phyloP scores from a whole-genome alignment of 179 eudicot species.

The Dionaea muscipula region DNA sequence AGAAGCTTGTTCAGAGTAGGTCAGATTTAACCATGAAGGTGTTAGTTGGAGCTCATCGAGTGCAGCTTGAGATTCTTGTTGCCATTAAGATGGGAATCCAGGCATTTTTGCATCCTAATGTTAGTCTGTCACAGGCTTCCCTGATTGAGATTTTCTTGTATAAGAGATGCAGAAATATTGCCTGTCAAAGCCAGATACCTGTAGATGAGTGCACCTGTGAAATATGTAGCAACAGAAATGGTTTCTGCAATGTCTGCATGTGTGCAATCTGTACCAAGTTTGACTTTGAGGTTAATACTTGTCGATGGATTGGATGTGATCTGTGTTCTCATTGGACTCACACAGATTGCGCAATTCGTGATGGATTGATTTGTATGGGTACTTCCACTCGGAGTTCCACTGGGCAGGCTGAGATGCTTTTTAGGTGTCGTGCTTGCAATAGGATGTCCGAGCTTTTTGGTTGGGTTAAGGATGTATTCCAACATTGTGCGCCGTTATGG shows the following conservation, averaged over 20 bases:
- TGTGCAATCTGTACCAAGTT: conserved; percentile 81
- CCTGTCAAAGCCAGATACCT: conserved; percentile 76
- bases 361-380: conserved; percentile 78
- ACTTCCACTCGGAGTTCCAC: conserved; percentile 44
- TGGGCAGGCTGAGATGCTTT: conserved; percentile 69
- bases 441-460: conserved; percentile 82
- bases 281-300: conserved; percentile 93
- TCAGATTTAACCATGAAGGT: conserved; percentile 53
- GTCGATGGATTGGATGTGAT: conserved; percentile 97
- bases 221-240: conserved; percentile 57
- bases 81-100: conserved; percentile 84
- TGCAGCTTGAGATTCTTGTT: conserved; percentile 79
- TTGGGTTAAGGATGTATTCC: conserved; percentile 96
- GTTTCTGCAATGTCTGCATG: conserved; percentile 95
- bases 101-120: conserved; percentile 85
- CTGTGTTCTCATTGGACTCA: conserved; percentile 89
- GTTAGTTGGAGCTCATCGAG: conserved; percentile 54
- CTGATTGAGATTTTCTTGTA: conserved; percentile 72
- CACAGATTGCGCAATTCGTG: conserved; percentile 90
- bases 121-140: conserved; percentile 67
- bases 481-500: conserved; percentile 82
- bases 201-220: conserved; percentile 85
- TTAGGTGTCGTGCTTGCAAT: conserved; percentile 81
- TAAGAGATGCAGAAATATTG: conserved; percentile 83
- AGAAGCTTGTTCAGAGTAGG: conserved; percentile 62